phyloP scores from a whole-genome alignment of 2,329 filamentous ascomycete species.

The Proliferodiscus dingleyae region DNA sequence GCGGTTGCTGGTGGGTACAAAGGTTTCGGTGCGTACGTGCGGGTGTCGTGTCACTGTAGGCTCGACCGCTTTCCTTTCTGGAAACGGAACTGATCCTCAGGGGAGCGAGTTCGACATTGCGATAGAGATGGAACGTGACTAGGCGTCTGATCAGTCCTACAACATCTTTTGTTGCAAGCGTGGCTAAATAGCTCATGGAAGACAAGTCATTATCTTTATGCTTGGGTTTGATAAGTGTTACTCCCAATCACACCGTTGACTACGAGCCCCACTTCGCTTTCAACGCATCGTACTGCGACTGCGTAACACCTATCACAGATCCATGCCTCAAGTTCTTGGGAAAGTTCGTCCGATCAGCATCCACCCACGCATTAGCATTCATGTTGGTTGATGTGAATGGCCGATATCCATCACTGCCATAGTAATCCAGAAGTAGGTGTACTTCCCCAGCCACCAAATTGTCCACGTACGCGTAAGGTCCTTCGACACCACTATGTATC shows the following conservation, averaged over 20 bases:
- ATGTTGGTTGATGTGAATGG: constrained; percentile 44
- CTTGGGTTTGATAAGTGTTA: too few species aligned
- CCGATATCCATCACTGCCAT: constrained; percentile 43
- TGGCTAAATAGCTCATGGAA: too few species aligned
- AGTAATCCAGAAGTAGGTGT: constrained; percentile 47
- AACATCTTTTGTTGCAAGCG: too few species aligned
- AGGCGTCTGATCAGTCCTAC: too few species aligned
- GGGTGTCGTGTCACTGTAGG: too few species aligned
- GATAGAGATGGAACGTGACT: too few species aligned
- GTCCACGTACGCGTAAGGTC: constrained; percentile 41
- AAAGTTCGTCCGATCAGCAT: constrained; percentile 38
- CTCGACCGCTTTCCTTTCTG: too few species aligned
- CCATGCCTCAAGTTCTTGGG: constrained; percentile 48
- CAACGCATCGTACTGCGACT: constrained; percentile 39
- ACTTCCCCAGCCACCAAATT: constrained; percentile 36
- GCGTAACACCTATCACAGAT: constrained; percentile 44
- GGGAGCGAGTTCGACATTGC: too few species aligned
- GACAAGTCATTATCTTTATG: too few species aligned
- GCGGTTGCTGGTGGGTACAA: too few species aligned
- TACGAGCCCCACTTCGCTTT: constrained; percentile 32
- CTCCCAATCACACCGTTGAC: neutral
- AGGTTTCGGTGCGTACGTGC: too few species aligned
- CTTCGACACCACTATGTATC: constrained; percentile 41
- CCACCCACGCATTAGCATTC: constrained; percentile 42
- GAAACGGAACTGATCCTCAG: too few species aligned